Evolutionary conservation across 140 eudicot species (phyloP), one percentile per base, ranked within the genome.

Genomic region (Ambrosia hybrid): DNA sequence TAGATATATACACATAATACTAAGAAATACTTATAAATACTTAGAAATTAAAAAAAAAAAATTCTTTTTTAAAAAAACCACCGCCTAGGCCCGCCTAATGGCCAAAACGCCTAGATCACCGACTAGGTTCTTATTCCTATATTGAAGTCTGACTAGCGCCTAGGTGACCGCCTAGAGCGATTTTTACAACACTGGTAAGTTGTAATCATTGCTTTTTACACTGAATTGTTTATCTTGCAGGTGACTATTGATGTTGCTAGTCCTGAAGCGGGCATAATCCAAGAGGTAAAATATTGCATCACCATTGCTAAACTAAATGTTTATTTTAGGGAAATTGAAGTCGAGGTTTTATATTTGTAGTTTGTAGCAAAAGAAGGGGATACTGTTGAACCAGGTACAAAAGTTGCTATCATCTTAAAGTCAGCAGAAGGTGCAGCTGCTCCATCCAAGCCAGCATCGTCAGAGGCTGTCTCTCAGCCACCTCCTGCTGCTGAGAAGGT

Each of bases 161-260:
- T 21, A 21, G 26, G 26, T 21, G 26, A 21, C 26, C 26, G 26
- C 26, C 26, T 21, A 21, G 26, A 21, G 26, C 26, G 26, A 21
- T 21, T 21, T 21, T 21, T 21, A 21, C 26, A 21, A 21, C 26
- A 21, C 26, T 59, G 8, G 65, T 33, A 59, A 59, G 65, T 30
- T 59, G 65, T 59, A 59, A 60, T 15, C 15, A 60, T 34, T 62
- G 66, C 7, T 36, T 36, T 6, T 62, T 36, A 62, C 5, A 37
- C 66, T 0, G 33, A 37, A 3, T 63, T 63, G 51, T 63, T 63
- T 63, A 63, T 63, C 51, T 5, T 7, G 68, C 68, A 63, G 68
- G 98, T 92, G 58, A 87, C 98, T 6, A 92, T 92, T 69, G 98
- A 92, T 84, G 91, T 92, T 79, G 84, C 88, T 65, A 89, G 98